These are phyloP conservation scores for Russula olivacea DNA, from an alignment of 768 basidiomycete genomes.

Conservation along the genomic window DNA sequence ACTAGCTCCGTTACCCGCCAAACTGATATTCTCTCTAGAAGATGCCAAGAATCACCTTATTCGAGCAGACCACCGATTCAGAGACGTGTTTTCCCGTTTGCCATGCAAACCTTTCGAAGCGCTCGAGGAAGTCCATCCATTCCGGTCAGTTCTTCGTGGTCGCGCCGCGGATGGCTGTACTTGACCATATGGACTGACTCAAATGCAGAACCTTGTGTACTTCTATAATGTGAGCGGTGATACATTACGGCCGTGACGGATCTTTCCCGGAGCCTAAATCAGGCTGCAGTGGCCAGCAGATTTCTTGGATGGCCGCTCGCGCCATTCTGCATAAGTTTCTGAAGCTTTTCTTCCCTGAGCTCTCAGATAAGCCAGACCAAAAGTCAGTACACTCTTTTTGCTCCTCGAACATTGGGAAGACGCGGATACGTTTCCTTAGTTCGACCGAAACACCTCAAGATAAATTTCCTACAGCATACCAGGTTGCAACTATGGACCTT, in stretches of 20 bases:
- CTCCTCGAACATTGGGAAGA: constrained; percentile 4
- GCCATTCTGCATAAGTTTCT: constrained; percentile 77
- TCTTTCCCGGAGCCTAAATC: background rate
- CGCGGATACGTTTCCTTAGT: background rate
- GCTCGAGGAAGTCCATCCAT: constrained; percentile 74
- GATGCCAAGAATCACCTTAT: constrained; percentile 71
- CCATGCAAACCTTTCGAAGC: constrained; percentile 73
- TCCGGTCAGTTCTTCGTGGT: constrained; percentile 45
- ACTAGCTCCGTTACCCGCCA: constrained; percentile 51
- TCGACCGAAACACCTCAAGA: constrained; percentile 18
- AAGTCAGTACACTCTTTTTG: constrained; percentile 33
- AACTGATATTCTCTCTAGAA: constrained; percentile 70
- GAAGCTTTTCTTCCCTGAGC: constrained; percentile 62
- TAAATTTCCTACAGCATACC: constrained; percentile 64
- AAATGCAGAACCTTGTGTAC: constrained; percentile 53
- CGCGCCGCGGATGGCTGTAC: background rate
- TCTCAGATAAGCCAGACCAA: constrained; percentile 60
- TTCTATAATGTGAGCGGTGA: constrained; percentile 57
- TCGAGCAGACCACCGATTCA: constrained; percentile 61
- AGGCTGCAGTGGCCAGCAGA: constrained; percentile 61
- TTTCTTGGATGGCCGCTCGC: constrained; percentile 82
- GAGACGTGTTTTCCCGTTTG: constrained; percentile 55
- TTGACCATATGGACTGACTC: background rate
- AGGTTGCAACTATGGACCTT: constrained; percentile 58
- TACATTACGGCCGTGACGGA: background rate